Evolutionary conservation across 192 early-diverging fungal genomes (phyloP).

Genomic region (Geranomyces variabilis): DNA sequence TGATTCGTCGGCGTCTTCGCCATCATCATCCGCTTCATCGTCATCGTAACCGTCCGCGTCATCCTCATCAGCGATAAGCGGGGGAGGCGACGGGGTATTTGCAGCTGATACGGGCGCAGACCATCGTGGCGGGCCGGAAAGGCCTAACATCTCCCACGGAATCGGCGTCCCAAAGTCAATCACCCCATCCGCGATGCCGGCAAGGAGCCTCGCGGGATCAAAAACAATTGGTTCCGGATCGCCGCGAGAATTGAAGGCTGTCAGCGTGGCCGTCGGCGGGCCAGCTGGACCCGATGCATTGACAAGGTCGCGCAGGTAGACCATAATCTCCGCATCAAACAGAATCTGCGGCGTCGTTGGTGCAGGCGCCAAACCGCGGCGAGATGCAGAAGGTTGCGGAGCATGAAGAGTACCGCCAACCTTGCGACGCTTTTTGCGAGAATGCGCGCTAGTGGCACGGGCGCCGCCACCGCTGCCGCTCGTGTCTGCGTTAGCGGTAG

Average conservation of each 20-base stretch:
- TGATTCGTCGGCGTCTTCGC: not conserved
- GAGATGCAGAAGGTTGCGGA: not conserved
- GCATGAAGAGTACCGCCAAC: not conserved
- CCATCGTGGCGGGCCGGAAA: conserved; percentile 9
- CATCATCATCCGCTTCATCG: not conserved
- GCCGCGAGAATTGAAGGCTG: not conserved
- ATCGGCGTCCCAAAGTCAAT: conserved; percentile 28
- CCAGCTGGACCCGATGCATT: not conserved
- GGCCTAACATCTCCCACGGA: conserved; percentile 32
- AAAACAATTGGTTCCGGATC: conserved; percentile 18
- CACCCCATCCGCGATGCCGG: conserved; percentile 22
- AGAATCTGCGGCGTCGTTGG: no score
- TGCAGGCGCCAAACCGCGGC: no score
- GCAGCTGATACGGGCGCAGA: not conserved
- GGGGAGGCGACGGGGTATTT: not conserved
- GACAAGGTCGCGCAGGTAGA: conserved; percentile 3
- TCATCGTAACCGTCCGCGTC: not conserved
- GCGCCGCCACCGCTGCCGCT: not conserved
- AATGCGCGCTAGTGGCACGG: not conserved
- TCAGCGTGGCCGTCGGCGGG: not conserved
- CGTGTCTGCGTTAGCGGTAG: no score
- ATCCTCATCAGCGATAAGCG: not conserved
- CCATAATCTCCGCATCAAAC: not conserved
- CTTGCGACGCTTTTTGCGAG: conserved; percentile 6
- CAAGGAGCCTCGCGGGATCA: conserved; percentile 27